Base-by-base conservation (phyloP, 352 stramenopile genomes). In the Phytophthora cryptogea region DNA sequence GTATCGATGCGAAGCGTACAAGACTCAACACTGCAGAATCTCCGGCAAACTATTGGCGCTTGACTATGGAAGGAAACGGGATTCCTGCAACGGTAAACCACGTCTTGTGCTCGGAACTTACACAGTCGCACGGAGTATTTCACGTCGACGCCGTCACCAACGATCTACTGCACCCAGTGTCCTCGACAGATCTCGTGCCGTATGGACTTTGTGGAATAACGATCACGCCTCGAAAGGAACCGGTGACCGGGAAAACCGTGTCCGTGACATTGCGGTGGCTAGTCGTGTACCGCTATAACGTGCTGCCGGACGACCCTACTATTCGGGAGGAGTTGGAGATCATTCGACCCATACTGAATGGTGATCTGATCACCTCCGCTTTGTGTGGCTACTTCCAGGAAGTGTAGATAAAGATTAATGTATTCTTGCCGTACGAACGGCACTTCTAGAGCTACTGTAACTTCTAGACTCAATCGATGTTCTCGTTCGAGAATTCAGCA, bases 321-420 rank as follows among this genome's bases (percentile, higher is more conserved):
- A 40, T 77, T 27, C 35, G 49, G 52, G 27, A 59, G 5, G 56
- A 69, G 33, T 13, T 73, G 59, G 41, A 55, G 11, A 51, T 59
- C 14, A 55, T 60, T 31, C 65, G 64, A 11, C 46, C 68, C n/a
- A 68, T 73, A 39, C 10, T 72, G 9, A 77, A 77, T 39, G 68
- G 64, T 11, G 68, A 77, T 46, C 35, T 77, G 10, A 68, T 77
- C 39, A 70, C 65, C 16, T 54, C 68, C 1, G 37, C 61, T 8
- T 17, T 77, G 33, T 70, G 60, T 20, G 17, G 48, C 17, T 65
- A 69, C 48, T 48, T 76, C 48, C 54, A 62, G 8, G 47, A 65
- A 4, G 8, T 20, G 11, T 41, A 41, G 35, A 5, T 39, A 39
- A 23, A 23, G 1, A 39, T 42, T 42, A n/a, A 8, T 23, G 35